Base-by-base conservation (phyloP, 768 basidiomycete genomes). In the Termitomyces sp. region DNA sequence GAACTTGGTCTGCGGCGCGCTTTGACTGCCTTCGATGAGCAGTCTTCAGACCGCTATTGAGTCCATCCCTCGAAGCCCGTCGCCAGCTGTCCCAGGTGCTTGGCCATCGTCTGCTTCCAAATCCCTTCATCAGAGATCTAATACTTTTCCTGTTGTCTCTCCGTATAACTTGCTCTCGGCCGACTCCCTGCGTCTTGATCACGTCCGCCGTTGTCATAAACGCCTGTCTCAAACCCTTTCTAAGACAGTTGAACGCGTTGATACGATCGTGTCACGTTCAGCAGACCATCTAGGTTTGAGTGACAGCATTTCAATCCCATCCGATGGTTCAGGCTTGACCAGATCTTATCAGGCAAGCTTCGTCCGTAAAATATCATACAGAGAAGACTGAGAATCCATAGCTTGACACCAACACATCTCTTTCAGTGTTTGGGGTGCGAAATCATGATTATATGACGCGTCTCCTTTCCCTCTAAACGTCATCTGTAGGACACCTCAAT, bases 71-170 rank as follows among this genome's bases (percentile, higher is more conserved):
- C 69, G 64, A 47, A 69, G 58, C 60, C 70, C 62, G 53, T 74
- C 57, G 55, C 71, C 67, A 53, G 43, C 55, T 17, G 37, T 78
- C 30, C 79, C 79, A 34, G 78, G 77, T 43, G 77, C 77, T 3
- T 79, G 76, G 77, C 77, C 78, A 2, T 32, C 57, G 54, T 44
- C 61, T 35, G 54, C 58, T 60, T 62, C 52, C 21, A 59, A 24
- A 26, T 26, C 40, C 21, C 32, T 41, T 54, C 60, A 65, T 51
- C 55, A 61, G 46, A 54, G 64, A 47, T 63, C 60, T 57, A 58
- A 45, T 41, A 62, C 64, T 30, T 61, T 64, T 53, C 64, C 64
- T 26, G 54, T 47, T 17, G 53, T 61, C 30, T 48, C 53, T 38
- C 38, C 54, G 3, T 49, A 49, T 14, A 32, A 5, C 34, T 28